Percentiles rank a stretch among this genome's conserved stretches.
Conservation (phyloP, 1,284 basidiomycete genomes). For the Moniliella sp. region DNA sequence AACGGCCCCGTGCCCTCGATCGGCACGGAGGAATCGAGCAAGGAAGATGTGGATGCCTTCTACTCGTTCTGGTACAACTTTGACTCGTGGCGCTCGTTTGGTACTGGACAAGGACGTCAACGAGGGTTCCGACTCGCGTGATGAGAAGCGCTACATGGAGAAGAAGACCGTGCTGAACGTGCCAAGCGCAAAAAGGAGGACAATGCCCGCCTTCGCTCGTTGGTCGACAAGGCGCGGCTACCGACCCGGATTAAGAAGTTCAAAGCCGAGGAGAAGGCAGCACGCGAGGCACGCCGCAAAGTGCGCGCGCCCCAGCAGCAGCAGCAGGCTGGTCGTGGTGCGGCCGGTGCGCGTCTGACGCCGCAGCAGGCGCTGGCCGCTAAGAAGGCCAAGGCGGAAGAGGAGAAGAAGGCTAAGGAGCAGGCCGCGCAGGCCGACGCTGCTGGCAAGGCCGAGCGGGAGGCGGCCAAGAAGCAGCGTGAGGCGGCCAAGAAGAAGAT, state of each 20-base stretch:
- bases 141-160: conserved; percentile 94
- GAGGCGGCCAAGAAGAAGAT: conserved; percentile 39
- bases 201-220: conserved; percentile 61
- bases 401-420: conserved; percentile 43
- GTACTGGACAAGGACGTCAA: conserved; percentile 96
- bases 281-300: conserved; percentile 72
- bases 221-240: conserved; percentile 67
- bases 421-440: conserved; percentile 53
- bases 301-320: conserved; percentile 40
- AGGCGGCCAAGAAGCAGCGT: conserved; percentile 81
- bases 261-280: conserved; percentile 87
- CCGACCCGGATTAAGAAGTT: conserved; percentile 95
- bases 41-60: conserved; percentile 69
- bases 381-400: conserved; percentile 12
- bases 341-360: conserved; percentile 8
- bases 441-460: conserved; percentile 47
- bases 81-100: conserved; percentile 91
- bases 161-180: conserved; percentile 98
- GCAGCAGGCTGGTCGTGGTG: no score
- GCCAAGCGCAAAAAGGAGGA: conserved; percentile 93
- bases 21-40: conserved; percentile 51
- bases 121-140: conserved; percentile 88
- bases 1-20: conserved; percentile 61
- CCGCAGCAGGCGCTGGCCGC: conserved; percentile 11
- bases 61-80: conserved; percentile 99